phyloP scores from a whole-genome alignment of 2,329 filamentous ascomycete species.

The Fusarium sp. region DNA sequence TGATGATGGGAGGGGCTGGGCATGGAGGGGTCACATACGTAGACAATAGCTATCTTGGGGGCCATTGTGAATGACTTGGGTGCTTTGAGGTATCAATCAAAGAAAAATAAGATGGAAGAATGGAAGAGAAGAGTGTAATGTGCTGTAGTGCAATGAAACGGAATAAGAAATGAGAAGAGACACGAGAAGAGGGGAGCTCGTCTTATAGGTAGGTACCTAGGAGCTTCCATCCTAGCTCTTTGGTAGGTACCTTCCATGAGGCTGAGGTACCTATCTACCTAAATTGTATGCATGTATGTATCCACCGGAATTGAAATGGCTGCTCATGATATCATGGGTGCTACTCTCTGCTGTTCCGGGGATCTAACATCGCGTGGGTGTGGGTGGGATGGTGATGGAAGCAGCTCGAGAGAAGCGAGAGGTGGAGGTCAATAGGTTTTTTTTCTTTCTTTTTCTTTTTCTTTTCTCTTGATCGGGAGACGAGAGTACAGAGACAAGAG shows the following conservation, averaged over 20 bases:
- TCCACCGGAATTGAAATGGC: background rate
- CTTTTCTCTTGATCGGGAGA: too few relatives aligned
- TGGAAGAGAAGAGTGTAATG: background rate
- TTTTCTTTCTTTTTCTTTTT: too few relatives aligned
- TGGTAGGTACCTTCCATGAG: conserved; percentile 6
- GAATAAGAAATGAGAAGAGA: background rate
- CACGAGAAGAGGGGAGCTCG: conserved; percentile 17
- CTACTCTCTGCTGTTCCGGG: conserved; percentile 23
- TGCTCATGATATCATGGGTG: conserved; percentile 33
- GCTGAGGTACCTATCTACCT: too few relatives aligned
- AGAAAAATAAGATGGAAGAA: too few relatives aligned
- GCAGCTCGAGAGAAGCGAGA: background rate
- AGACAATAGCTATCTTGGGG: conserved; percentile 91
- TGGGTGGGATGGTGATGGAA: conserved; percentile 2
- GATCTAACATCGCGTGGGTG: conserved; percentile 11
- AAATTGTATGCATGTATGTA: too few relatives aligned
- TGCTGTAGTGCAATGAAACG: conserved; percentile 4
- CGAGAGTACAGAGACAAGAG: too few relatives aligned
- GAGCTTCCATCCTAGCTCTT: too few relatives aligned
- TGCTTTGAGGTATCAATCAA: conserved; percentile 18
- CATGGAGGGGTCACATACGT: conserved; percentile 63
- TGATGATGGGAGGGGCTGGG: conserved; percentile 4
- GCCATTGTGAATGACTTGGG: conserved; percentile 69
- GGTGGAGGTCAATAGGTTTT: too few relatives aligned
- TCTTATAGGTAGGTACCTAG: too few relatives aligned